These are phyloP conservation scores for Sclerospora graminicola DNA, from an alignment of 352 stramenopile genomes.

Conservation along the genomic window DNA sequence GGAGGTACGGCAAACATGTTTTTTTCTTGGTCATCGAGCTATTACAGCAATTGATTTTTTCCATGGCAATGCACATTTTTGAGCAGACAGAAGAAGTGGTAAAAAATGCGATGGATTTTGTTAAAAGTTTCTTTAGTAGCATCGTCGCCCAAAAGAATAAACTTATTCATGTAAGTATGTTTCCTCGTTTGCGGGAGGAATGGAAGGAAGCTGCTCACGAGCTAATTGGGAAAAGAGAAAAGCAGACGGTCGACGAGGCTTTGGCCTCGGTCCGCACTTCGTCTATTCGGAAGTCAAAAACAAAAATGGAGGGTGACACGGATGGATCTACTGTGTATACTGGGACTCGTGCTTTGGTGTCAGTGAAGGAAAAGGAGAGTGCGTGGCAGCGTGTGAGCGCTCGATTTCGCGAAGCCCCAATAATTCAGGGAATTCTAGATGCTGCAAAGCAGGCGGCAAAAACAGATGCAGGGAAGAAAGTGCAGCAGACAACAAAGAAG, in stretches of 20 bases:
- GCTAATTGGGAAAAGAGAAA: conserved; percentile 67
- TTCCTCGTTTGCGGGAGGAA: conserved; percentile 44
- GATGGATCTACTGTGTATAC: conserved; percentile 52
- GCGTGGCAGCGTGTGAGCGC: conserved; percentile 92
- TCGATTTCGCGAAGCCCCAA: conserved; percentile 89
- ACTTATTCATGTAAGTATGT: conserved; percentile 38
- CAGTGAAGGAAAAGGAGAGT: conserved; percentile 89
- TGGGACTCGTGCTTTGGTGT: conserved; percentile 61
- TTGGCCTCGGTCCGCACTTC: conserved; percentile 55
- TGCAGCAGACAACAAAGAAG: conserved; percentile 59
- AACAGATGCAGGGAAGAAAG: conserved; percentile 65
- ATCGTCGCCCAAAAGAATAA: conserved; percentile 48
- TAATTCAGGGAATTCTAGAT: conserved; percentile 88
- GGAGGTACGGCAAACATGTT: conserved; percentile 8
- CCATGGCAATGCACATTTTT: conserved; percentile 6
- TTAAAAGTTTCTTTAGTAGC: conserved; percentile 44
- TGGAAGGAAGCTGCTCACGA: conserved; percentile 67
- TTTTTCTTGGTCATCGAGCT: background rate
- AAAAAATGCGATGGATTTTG: conserved; percentile 36
- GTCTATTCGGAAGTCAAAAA: conserved; percentile 23
- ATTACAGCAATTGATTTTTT: background rate
- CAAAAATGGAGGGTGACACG: conserved; percentile 22
- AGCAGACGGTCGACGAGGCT: conserved; percentile 64
- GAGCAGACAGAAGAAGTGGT: conserved; percentile 21
- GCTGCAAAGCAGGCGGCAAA: conserved; percentile 67